Conservation (phyloP, 2,329 filamentous ascomycete genomes). For the Gaeumannomyces tritici region DNA sequence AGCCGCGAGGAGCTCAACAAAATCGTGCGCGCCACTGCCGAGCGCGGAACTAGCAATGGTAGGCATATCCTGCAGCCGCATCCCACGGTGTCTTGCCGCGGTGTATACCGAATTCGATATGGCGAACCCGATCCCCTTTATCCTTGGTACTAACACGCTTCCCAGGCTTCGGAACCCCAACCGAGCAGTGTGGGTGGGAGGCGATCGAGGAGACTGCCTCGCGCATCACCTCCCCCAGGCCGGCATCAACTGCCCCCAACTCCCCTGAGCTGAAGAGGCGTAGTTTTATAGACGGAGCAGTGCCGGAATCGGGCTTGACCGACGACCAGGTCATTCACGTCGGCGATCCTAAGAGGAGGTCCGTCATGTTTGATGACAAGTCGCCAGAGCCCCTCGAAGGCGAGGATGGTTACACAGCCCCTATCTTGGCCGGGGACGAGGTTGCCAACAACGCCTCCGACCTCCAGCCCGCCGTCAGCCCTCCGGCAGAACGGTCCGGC, state of each 20-base stretch:
- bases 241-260: slow-evolving; percentile 33
- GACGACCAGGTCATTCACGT: slow-evolving; percentile 66
- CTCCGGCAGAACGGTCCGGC: slow-evolving; percentile 53
- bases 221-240: slow-evolving; percentile 61
- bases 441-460: slow-evolving; percentile 62
- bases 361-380: slow-evolving; percentile 33
- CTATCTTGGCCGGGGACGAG: slow-evolving; percentile 85
- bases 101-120: slow-evolving; percentile 34
- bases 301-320: slow-evolving; percentile 24
- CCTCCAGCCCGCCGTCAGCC: slow-evolving; percentile 74
- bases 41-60: slow-evolving; percentile 41
- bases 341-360: slow-evolving; percentile 49
- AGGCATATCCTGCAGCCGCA: slow-evolving; percentile 16
- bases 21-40: slow-evolving; percentile 67
- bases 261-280: slow-evolving; percentile 19
- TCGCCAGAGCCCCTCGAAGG: slow-evolving; percentile 23
- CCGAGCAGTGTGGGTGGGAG: slow-evolving; percentile 83
- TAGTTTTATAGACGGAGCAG: slow-evolving; percentile 13
- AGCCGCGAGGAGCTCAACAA: slow-evolving; percentile 85
- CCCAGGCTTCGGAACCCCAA: slow-evolving; percentile 63
- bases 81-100: slow-evolving; percentile 2
- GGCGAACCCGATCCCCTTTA: slow-evolving; percentile 15
- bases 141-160: slow-evolving; percentile 12
- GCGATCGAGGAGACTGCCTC: slow-evolving; percentile 78
- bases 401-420: slow-evolving; percentile 57